Evolutionary conservation across 148 eudicot species (phyloP), one percentile per base, ranked within the genome.

Genomic region (Nepenthes gracilis): DNA sequence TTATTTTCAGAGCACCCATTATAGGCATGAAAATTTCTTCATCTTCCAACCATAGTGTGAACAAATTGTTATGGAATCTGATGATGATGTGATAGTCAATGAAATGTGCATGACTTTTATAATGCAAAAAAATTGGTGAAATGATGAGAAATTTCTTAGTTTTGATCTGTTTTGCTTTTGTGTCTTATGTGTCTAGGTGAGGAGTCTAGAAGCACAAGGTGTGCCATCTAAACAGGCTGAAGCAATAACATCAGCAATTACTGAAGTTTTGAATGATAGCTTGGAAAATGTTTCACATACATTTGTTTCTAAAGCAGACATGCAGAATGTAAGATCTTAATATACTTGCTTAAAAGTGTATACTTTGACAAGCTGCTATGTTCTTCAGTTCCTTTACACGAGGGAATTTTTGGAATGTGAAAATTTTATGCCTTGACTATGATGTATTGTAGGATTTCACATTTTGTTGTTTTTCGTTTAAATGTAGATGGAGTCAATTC

Each of bases 201-300:
- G 87, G 68, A 80, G 82, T 68, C 76, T 87, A 56, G 95, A 87
- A 77, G 85, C 78, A 38, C 77, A 87, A 75, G 95, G 95, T 23
- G 80, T 87, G 60, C 90, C 90, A 47, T 73, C 83, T 9, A 78
- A 84, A 61, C 90, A 87, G 57, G 95, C 95, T 6, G 95, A 87
- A 70, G 90, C 95, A 7, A 84, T 87, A 63, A 87, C 95, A 38
- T 62, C 78, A 52, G 85, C 87, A 7, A 87, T 87, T 54, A 84
- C 78, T 32, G 82, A 82, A 43, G 95, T 87, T 59, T 67, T 87
- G 51, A 76, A 80, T 71, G 95, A 87, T 58, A 80, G 85, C 54
- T 75, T 87, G 80, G 87, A 81, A 36, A 84, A 82, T 68, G 80
- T 84, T 33, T 68, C 87, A 33, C 76, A 82, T 12, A 59, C 81